Percentiles rank a stretch among this genome's conserved stretches.
Evolutionary conservation across 2,329 filamentous ascomycete species (phyloP).

Genomic region (Rhynchosporium graminicola): DNA sequence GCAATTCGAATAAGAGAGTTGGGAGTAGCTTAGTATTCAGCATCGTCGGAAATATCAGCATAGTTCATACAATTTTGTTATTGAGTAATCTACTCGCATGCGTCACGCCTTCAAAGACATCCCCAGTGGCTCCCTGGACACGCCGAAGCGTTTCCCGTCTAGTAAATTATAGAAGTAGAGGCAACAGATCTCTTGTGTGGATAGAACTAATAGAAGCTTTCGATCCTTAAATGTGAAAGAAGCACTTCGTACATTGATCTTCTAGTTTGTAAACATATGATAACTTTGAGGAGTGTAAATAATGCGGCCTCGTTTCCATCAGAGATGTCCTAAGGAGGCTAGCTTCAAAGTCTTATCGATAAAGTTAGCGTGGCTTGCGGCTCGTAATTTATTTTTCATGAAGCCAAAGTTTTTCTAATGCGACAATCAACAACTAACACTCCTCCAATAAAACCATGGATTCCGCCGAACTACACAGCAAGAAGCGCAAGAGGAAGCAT

Average conservation of each 20-base stretch:
- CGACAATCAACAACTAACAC: not conserved
- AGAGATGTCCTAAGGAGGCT: no score
- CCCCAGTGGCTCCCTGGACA: no score
- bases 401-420: conserved; percentile 18
- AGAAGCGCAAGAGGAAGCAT: conserved; percentile 42
- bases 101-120: no score
- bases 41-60: not conserved
- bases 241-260: no score
- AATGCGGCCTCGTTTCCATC: no score
- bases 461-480: conserved; percentile 35
- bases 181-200: no score
- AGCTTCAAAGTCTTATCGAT: conserved; percentile 13
- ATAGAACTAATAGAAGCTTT: no score
- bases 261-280: no score
- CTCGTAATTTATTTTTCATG: conserved; percentile 13
- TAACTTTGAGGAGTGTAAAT: no score
- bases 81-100: conserved; percentile 12
- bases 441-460: conserved; percentile 29
- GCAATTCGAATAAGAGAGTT: not conserved
- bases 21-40: not conserved
- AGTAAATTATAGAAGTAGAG: no score
- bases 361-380: conserved; percentile 21
- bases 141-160: no score
- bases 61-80: not conserved
- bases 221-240: no score